These are phyloP conservation scores for Chenopodium quinoa DNA, from an alignment of 148 eudicot genomes.

Conservation along the genomic window DNA sequence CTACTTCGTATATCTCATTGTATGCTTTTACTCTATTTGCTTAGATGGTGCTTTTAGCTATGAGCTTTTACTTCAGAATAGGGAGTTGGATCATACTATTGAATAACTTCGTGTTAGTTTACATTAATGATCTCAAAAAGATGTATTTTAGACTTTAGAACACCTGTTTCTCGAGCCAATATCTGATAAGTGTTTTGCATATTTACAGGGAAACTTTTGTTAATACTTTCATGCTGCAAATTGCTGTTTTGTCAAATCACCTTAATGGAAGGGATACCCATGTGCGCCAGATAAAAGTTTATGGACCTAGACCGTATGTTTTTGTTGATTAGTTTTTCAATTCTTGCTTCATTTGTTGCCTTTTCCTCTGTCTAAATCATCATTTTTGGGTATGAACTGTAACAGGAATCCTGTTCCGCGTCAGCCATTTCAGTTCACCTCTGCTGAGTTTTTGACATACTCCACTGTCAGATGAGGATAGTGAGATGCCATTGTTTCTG, in stretches of 20 bases:
- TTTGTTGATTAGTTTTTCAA: neutral
- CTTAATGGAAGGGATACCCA: slow-evolving; percentile 92
- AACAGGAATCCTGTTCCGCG: slow-evolving; percentile 41
- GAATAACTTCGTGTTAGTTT: neutral
- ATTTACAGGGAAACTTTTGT: slow-evolving; percentile 82
- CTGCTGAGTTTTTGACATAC: slow-evolving; percentile 37
- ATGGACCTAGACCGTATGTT: slow-evolving; percentile 85
- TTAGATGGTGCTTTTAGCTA: neutral
- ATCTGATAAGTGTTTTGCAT: slow-evolving; percentile 19
- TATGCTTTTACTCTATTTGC: neutral
- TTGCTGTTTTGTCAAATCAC: slow-evolving; percentile 77
- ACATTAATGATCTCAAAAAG: neutral
- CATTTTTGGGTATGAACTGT: slow-evolving; percentile 16
- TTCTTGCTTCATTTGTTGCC: neutral
- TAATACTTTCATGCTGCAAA: slow-evolving; percentile 90
- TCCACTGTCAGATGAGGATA: slow-evolving; percentile 37
- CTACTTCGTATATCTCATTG: neutral
- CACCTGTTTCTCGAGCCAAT: neutral
- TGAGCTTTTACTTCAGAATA: neutral
- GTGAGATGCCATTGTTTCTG: neutral
- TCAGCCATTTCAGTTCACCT: slow-evolving; percentile 48
- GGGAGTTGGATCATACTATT: neutral
- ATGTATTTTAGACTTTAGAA: neutral
- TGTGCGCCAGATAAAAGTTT: slow-evolving; percentile 93
- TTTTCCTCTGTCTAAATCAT: slow-evolving; percentile 6